A percentile compares a stretch with the other conserved stretches of the same genome.
Conservation (phyloP, 352 stramenopile genomes). For the Phytophthora cactorum region DNA sequence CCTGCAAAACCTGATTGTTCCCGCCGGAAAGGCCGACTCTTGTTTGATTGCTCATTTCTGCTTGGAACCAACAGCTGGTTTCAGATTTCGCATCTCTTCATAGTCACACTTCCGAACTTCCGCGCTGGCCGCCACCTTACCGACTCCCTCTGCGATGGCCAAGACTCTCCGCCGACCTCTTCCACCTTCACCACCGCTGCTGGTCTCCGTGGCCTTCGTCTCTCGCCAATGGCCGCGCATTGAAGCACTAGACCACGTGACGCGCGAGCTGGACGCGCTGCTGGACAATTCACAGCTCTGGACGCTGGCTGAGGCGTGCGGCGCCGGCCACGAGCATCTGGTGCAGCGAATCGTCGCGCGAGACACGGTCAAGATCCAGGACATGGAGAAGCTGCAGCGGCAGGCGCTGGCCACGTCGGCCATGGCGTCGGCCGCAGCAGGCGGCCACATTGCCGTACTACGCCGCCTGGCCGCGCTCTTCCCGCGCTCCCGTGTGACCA, state of each 20-base stretch:
- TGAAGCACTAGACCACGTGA: constrained; percentile 41
- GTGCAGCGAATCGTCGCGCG: constrained; percentile 26
- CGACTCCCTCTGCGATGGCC: not conserved
- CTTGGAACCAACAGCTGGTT: not conserved
- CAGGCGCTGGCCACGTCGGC: constrained; percentile 30
- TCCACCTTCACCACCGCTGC: constrained; percentile 2
- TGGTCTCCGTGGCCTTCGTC: constrained; percentile 31
- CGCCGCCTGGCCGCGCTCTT: constrained; percentile 28
- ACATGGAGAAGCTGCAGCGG: constrained; percentile 15
- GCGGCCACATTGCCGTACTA: constrained; percentile 35
- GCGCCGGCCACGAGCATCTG: constrained; percentile 18
- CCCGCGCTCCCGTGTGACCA: constrained; percentile 30
- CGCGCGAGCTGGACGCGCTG: constrained; percentile 24
- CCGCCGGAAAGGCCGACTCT: not conserved
- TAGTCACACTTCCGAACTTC: constrained; percentile 12
- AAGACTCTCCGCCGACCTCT: not conserved
- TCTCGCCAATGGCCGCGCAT: constrained; percentile 21
- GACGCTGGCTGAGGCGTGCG: constrained; percentile 25
- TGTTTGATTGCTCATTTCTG: not conserved
- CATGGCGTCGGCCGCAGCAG: constrained; percentile 16
- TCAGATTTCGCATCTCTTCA: constrained; percentile 12
- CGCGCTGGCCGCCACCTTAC: constrained; percentile 1
- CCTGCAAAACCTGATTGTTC: not conserved
- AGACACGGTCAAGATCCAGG: not conserved
- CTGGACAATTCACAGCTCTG: constrained; percentile 33